Evolutionary conservation across 257 asterid species (phyloP).

Genomic region (Dorcoceras hygrometricum): DNA sequence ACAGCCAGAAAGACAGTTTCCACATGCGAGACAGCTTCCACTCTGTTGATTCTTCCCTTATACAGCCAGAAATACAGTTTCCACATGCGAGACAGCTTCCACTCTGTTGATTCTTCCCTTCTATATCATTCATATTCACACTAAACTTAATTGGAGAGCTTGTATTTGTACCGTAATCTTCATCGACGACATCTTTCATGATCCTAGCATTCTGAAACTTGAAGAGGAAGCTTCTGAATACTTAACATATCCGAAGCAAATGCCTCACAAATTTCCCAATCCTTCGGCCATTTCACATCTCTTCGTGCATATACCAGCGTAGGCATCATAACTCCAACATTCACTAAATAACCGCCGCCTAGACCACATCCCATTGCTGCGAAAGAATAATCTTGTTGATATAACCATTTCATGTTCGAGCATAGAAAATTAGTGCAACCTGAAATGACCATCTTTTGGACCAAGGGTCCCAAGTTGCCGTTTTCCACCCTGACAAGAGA

Average conservation of each 20-base stretch:
- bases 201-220: slow-evolving; percentile 38
- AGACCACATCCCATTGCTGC: slow-evolving; percentile 53
- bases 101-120: slow-evolving; percentile 23
- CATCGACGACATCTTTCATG: slow-evolving; percentile 35
- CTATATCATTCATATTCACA: slow-evolving; percentile 37
- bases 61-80: too few relatives aligned
- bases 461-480: slow-evolving; percentile 38
- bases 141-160: slow-evolving; percentile 34
- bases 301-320: slow-evolving; percentile 37
- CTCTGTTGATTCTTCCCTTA: slow-evolving; percentile 25
- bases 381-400: slow-evolving; percentile 41
- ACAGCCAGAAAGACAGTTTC: slow-evolving; percentile 61
- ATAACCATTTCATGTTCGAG: too few relatives aligned
- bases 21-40: slow-evolving; percentile 52
- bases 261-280: slow-evolving; percentile 47
- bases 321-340: slow-evolving; percentile 51
- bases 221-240: slow-evolving; percentile 34
- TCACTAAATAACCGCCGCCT: slow-evolving; percentile 59
- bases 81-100: slow-evolving; percentile 57
- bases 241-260: slow-evolving; percentile 46
- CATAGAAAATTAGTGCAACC: slow-evolving; percentile 26
- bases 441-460: slow-evolving; percentile 44
- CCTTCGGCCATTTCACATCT: slow-evolving; percentile 48
- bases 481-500: slow-evolving; percentile 42
- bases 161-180: slow-evolving; percentile 23